phyloP scores from a whole-genome alignment of 768 basidiomycete genomes.

The Rhizopogon vesiculosus region DNA sequence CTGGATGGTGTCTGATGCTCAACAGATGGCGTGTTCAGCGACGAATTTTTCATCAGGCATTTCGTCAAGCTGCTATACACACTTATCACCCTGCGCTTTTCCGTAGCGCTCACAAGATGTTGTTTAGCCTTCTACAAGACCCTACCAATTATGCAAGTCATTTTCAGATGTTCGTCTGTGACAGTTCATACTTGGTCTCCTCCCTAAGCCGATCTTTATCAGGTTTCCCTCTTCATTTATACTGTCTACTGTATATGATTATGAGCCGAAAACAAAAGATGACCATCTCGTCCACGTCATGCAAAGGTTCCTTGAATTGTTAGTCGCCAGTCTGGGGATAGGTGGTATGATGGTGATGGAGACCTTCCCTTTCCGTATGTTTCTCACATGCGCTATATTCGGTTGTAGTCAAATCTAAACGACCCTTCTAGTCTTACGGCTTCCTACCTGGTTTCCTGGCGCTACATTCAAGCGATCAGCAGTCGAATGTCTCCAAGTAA shows the following conservation, averaged over 20 bases:
- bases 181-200: no score
- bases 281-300: background rate
- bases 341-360: background rate
- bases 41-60: no score
- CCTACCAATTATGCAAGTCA: no score
- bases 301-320: background rate
- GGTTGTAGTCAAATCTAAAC: background rate
- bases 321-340: no score
- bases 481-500: conserved; percentile 6
- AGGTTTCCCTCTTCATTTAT: background rate
- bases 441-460: background rate
- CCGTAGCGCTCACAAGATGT: no score
- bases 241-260: background rate
- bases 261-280: background rate
- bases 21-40: no score
- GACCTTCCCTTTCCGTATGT: background rate
- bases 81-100: no score
- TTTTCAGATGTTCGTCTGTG: no score
- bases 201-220: background rate
- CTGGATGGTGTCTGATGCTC: no score
- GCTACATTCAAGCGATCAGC: conserved; percentile 17
- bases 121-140: no score
- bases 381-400: background rate
- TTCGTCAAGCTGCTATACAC: no score
- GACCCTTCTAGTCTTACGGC: background rate